Evolutionary conservation across 352 stramenopile genomes (phyloP), one percentile per base, ranked within the genome.

Genomic region (Pythium dissotocum): DNA sequence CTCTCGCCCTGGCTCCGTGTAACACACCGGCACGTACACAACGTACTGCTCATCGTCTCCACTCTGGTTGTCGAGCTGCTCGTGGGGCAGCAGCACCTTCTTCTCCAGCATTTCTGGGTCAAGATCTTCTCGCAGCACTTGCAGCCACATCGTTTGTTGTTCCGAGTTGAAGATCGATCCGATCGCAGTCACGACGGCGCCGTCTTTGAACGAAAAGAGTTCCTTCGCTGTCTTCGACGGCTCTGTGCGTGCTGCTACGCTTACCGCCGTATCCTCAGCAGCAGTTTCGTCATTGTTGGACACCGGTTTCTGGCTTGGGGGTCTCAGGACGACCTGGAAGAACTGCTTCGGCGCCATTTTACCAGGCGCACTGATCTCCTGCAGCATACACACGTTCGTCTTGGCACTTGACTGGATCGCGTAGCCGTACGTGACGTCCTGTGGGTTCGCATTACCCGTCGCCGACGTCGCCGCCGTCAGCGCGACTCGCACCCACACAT

Each of bases 341-440:
- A 80, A 83, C 53, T 87, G 72, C 54, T 77, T 80, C n/a, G 80
- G 75, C 12, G 72, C 67, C 76, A 89, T 80, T 36, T 91, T 91
- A 0, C 79, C 73, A 7, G 85, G 79, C 1, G 71, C 16, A 12
- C 79, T 61, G 36, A 93, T 89, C 66, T 93, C 85, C 54, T 88
- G 82, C 1, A 93, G 75, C 80, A 93, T 87, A 52, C 82, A 90
- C 8, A 77, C 76, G 46, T 93, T 93, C 2, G 80, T 91, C 72
- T 89, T 90, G 42, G 83, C 82, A 51, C 89, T 90, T 14, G 80
- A 89, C 68, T 91, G 85, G 56, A 93, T 87, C n/a, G 70, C 82
- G 35, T 87, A 93, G 30, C 82, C 85, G 36, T 88, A 92, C 36
- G 77, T 70, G 5, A 62, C 63, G 24, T 87, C 75, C 18, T 88